phyloP scores from a whole-genome alignment of 768 basidiomycete genomes.

The Amanita polypyramis region DNA sequence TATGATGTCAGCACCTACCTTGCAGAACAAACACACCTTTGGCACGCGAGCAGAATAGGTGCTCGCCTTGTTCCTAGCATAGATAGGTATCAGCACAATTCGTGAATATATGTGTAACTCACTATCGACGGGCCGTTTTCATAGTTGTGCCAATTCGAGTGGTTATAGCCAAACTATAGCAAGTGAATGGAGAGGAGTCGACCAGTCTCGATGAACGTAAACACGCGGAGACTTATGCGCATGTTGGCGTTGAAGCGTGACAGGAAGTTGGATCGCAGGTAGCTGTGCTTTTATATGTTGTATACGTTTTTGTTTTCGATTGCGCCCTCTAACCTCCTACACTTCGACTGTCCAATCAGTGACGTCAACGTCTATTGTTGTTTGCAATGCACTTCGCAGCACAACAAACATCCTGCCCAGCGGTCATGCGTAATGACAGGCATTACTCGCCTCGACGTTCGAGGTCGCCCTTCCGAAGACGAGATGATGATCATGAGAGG shows the following conservation, averaged over 20 bases:
- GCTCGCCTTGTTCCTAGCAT: neutral
- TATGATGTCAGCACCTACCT: neutral
- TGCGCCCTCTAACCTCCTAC: no score
- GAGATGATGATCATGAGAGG: conserved; percentile 1
- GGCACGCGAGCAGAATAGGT: neutral
- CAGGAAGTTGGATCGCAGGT: no score
- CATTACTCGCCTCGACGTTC: conserved; percentile 3
- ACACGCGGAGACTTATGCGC: no score
- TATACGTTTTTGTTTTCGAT: no score
- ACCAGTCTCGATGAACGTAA: no score
- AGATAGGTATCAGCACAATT: no score
- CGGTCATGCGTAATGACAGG: conserved; percentile 1
- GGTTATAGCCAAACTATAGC: no score
- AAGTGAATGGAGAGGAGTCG: no score
- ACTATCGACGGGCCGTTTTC: neutral
- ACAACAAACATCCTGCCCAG: neutral
- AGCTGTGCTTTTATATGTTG: no score
- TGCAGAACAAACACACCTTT: neutral
- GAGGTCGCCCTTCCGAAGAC: conserved; percentile 2
- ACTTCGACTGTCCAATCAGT: neutral
- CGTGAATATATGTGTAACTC: neutral
- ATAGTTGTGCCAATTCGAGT: no score
- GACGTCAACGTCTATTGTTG: conserved; percentile 5
- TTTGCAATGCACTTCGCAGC: conserved; percentile 1
- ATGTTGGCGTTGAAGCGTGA: no score